A percentile compares a stretch with the other conserved stretches of the same genome.
phyloP scores from a whole-genome alignment of 768 basidiomycete genomes.

The Lentinula boryana region DNA sequence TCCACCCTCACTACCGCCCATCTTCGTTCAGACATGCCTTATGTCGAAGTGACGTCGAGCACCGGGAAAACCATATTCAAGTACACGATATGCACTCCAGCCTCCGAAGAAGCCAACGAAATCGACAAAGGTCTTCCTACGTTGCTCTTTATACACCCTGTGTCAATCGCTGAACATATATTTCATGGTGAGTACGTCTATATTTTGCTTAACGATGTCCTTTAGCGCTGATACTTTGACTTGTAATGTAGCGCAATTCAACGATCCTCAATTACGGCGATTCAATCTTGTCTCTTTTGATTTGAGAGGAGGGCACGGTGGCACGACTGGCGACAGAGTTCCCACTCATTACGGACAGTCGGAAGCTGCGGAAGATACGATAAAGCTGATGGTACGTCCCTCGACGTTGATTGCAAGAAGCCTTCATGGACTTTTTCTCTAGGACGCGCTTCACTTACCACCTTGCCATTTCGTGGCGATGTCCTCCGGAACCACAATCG shows the following conservation, averaged over 20 bases:
- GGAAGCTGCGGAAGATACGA: constrained; percentile 4
- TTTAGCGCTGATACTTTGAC: neutral
- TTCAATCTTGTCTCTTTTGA: constrained; percentile 6
- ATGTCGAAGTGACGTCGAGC: neutral
- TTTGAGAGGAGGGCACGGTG: neutral
- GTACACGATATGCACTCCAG: constrained; percentile 35
- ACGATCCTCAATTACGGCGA: neutral
- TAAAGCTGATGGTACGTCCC: neutral
- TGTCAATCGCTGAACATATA: constrained; percentile 24
- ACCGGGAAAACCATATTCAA: constrained; percentile 11
- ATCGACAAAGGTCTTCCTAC: constrained; percentile 30
- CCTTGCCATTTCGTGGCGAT: neutral
- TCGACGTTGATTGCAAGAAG: neutral
- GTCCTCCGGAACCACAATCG: neutral
- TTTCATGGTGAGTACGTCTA: constrained; percentile 25
- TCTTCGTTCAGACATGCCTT: neutral
- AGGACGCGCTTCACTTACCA: neutral
- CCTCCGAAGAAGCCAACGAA: constrained; percentile 17
- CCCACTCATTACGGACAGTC: neutral
- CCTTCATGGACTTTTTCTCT: neutral
- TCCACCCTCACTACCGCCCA: neutral
- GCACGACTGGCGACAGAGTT: neutral
- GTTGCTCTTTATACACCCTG: constrained; percentile 32
- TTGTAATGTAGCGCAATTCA: neutral
- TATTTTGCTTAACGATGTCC: too few relatives aligned